Evolutionary conservation across 2,329 filamentous ascomycete genomes (phyloP).

Genomic region (Fusarium marasasianum): DNA sequence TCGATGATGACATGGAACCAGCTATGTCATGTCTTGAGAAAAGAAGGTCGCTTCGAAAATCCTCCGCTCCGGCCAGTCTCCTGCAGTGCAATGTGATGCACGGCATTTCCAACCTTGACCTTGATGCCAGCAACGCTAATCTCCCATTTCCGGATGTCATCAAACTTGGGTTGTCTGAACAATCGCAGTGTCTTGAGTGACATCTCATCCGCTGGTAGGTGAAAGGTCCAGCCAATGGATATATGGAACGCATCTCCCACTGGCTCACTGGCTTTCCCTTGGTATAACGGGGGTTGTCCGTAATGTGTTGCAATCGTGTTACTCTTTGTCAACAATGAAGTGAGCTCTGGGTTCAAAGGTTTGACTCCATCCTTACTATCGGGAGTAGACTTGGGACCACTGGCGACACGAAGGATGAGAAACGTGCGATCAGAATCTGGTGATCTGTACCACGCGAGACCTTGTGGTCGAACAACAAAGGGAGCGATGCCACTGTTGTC

Average conservation of each 20-base stretch:
- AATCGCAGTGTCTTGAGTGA: slow-evolving; percentile 40
- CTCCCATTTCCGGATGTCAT: slow-evolving; percentile 51
- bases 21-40: slow-evolving; percentile 29
- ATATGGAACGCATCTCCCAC: slow-evolving; percentile 75
- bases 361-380: slow-evolving; percentile 29
- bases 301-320: slow-evolving; percentile 78
- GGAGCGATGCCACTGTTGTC: slow-evolving; percentile 33
- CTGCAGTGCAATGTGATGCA: slow-evolving; percentile 60
- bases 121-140: slow-evolving; percentile 72
- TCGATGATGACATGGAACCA: neutral
- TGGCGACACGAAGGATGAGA: slow-evolving; percentile 75
- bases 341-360: slow-evolving; percentile 63
- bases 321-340: slow-evolving; percentile 70
- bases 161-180: slow-evolving; percentile 39
- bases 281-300: slow-evolving; percentile 78
- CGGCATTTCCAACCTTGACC: slow-evolving; percentile 77
- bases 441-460: slow-evolving; percentile 61
- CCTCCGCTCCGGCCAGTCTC: neutral
- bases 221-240: slow-evolving; percentile 86
- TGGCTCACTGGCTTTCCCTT: slow-evolving; percentile 38
- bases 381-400: neutral
- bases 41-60: neutral
- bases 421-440: slow-evolving; percentile 79
- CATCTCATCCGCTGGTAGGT: slow-evolving; percentile 57
- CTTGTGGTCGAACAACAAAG: slow-evolving; percentile 53